Evolutionary conservation across 1,139 yeast species (phyloP).

Genomic region (Tardiomyces blankii): DNA sequence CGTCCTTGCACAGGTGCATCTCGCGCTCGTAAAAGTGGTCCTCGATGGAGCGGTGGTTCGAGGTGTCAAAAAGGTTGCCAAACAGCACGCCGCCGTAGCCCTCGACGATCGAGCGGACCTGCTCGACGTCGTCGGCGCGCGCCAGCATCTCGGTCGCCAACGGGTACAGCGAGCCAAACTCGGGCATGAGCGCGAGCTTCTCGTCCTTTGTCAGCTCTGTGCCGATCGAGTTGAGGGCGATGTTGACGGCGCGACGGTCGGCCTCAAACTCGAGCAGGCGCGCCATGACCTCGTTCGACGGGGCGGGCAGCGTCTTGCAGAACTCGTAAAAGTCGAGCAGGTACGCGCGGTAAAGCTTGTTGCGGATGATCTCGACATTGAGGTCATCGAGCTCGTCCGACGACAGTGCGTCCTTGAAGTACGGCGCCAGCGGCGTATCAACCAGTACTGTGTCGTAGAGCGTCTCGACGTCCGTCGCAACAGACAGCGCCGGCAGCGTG

Average conservation of each 20-base stretch:
- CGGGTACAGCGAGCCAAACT: constrained; percentile 72
- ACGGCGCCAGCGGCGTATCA: constrained; percentile 96
- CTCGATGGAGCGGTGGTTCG: constrained; percentile 53
- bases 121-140: constrained; percentile 76
- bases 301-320: constrained; percentile 46
- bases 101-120: constrained; percentile 62
- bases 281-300: constrained; percentile 75
- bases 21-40: constrained; percentile 90
- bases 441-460: constrained; percentile 89
- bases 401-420: constrained; percentile 83
- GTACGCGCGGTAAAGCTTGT: constrained; percentile 84
- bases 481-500: constrained; percentile 87
- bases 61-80: constrained; percentile 48
- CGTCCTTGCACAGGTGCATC: constrained; percentile 84
- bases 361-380: constrained; percentile 90
- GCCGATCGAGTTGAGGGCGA: constrained; percentile 78
- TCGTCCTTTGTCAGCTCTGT: constrained; percentile 66
- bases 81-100: constrained; percentile 41
- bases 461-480: constrained; percentile 89
- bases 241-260: constrained; percentile 88
- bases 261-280: constrained; percentile 80
- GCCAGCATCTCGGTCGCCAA: constrained; percentile 60
- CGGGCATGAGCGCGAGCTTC: constrained; percentile 61
- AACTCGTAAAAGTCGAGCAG: constrained; percentile 76
- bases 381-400: constrained; percentile 92